Evolutionary conservation across 2,329 filamentous ascomycete species (phyloP).

Genomic region (Colletotrichum lentis): DNA sequence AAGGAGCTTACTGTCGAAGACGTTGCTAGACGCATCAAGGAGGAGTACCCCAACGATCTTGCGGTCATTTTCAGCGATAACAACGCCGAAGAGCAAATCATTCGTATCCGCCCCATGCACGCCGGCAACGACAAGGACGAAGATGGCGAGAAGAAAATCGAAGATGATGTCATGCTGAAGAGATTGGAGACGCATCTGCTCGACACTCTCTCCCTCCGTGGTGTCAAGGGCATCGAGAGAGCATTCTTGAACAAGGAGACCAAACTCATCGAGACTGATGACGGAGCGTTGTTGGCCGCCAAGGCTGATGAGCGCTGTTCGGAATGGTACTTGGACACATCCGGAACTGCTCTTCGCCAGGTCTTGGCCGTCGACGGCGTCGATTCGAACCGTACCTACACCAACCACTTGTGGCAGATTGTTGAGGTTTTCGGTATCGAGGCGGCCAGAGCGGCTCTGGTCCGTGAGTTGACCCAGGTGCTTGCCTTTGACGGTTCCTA

Average conservation of each 20-base stretch:
- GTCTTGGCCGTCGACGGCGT: slow-evolving; percentile 89
- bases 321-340: slow-evolving; percentile 97
- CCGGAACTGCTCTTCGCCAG: slow-evolving; percentile 83
- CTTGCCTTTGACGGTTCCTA: slow-evolving; percentile 99
- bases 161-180: slow-evolving; percentile 93
- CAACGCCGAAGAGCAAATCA: slow-evolving; percentile 93
- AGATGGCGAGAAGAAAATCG: slow-evolving; percentile 66
- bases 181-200: slow-evolving; percentile 90
- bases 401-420: slow-evolving; percentile 95
- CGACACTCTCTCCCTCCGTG: slow-evolving; percentile 88
- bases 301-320: slow-evolving; percentile 80
- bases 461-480: slow-evolving; percentile 89
- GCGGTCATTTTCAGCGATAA: slow-evolving; percentile 97
- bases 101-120: slow-evolving; percentile 85
- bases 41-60: slow-evolving; percentile 83
- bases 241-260: slow-evolving; percentile 90
- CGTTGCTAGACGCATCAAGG: slow-evolving; percentile 88
- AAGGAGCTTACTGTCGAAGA: slow-evolving; percentile 92
- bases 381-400: slow-evolving; percentile 84
- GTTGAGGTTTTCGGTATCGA: slow-evolving; percentile 97
- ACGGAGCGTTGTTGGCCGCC: slow-evolving; percentile 77
- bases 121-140: slow-evolving; percentile 77
- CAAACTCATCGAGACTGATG: slow-evolving; percentile 69
- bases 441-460: slow-evolving; percentile 84
- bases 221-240: slow-evolving; percentile 86